These are phyloP conservation scores for Geosmithia flava DNA, from an alignment of 2,329 filamentous ascomycete species.

Conservation along the genomic window DNA sequence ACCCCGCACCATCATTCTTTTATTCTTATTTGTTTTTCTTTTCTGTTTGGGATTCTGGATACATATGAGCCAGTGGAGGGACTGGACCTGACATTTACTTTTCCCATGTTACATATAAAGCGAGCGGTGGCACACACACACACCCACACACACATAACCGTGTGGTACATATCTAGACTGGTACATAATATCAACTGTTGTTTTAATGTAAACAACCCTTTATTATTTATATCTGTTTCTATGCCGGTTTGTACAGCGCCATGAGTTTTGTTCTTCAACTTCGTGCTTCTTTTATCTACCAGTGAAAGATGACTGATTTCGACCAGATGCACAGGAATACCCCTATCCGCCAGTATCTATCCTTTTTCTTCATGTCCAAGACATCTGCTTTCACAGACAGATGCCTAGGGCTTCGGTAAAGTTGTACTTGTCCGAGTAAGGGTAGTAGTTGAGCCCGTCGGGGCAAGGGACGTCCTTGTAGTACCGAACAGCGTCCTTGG, in stretches of 20 bases:
- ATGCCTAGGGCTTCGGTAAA: background rate
- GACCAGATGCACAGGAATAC: too few relatives aligned
- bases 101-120: background rate
- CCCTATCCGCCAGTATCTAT: background rate
- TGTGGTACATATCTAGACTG: background rate
- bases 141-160: background rate
- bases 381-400: background rate
- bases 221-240: background rate
- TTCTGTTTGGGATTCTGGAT: background rate
- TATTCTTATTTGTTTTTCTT: background rate
- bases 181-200: background rate
- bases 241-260: background rate
- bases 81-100: background rate
- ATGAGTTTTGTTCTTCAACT: background rate
- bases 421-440: background rate
- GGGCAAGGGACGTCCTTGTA: constrained; percentile 3
- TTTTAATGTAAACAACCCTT: background rate
- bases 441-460: constrained; percentile 1
- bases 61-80: background rate
- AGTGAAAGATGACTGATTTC: background rate
- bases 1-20: background rate
- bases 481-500: constrained; percentile 1
- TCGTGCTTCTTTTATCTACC: background rate
- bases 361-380: too few relatives aligned
- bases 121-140: background rate